A percentile compares a stretch with the other conserved stretches of the same genome.
These are phyloP conservation scores for Aspergillus flavus DNA, from an alignment of 2,329 filamentous ascomycete species.

Conservation along the genomic window DNA sequence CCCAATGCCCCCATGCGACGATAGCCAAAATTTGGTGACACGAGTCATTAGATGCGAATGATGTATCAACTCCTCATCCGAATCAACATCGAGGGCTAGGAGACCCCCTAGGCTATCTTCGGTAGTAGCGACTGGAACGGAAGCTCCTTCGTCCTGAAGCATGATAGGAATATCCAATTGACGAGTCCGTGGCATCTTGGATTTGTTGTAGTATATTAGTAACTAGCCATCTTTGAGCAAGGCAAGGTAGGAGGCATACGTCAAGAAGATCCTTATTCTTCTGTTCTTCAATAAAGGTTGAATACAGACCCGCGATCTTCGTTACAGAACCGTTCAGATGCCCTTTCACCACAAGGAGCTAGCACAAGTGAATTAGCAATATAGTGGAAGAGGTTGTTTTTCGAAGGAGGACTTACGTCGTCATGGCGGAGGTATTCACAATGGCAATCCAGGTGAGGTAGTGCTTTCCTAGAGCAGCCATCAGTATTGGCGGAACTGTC, in stretches of 20 bases:
- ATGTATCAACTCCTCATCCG: conserved; percentile 19
- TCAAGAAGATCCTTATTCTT: conserved; percentile 36
- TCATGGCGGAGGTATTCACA: conserved; percentile 27
- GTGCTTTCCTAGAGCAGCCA: conserved; percentile 10
- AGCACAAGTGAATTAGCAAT: background rate
- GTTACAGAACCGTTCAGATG: conserved; percentile 1
- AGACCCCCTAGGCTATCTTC: conserved; percentile 12
- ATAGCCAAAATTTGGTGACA: conserved; percentile 29
- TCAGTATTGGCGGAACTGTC: conserved; percentile 5
- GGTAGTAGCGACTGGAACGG: background rate
- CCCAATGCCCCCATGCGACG: conserved; percentile 23
- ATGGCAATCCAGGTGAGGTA: conserved; percentile 12
- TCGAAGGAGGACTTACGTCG: conserved; percentile 23
- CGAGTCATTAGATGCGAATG: conserved; percentile 4
- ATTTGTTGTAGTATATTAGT: background rate
- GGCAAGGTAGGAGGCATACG: conserved; percentile 20
- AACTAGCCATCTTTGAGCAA: background rate
- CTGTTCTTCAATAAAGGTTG: conserved; percentile 31
- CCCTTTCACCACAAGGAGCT: background rate
- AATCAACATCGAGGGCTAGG: conserved; percentile 18
- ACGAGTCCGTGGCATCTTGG: conserved; percentile 30
- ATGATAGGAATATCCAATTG: conserved; percentile 25
- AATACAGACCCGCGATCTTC: conserved; percentile 19
- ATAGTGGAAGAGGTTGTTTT: too few species aligned
- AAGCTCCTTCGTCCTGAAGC: conserved; percentile 12